Conservation (phyloP, 23 red algal genomes). For the Rhodosorus marinus region DNA sequence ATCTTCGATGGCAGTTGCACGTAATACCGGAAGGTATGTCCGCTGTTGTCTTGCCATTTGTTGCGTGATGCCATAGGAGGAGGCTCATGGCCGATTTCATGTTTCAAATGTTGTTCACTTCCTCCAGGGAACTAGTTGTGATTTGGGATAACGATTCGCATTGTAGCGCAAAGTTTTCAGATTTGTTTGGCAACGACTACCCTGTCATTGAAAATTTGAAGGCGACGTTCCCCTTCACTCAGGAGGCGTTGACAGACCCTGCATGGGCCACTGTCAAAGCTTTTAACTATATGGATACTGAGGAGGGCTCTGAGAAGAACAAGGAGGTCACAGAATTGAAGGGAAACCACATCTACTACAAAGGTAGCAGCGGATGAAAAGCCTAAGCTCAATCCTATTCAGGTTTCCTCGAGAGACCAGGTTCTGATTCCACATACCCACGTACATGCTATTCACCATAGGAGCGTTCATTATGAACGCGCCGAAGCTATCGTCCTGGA, state of each 20-base stretch:
- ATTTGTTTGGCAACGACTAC: constrained; percentile 37
- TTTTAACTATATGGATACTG: not conserved
- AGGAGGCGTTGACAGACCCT: no score
- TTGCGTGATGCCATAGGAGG: no score
- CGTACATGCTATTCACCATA: no score
- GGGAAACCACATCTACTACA: not conserved
- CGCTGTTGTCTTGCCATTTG: no score
- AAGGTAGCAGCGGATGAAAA: not conserved
- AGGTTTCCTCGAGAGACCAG: no score
- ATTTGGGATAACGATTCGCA: constrained; percentile 53
- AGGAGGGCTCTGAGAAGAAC: not conserved
- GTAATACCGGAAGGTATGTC: no score
- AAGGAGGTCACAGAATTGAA: not conserved
- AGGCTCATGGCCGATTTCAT: no score
- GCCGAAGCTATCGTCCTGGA: no score
- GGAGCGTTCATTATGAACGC: no score
- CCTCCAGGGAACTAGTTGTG: constrained; percentile 21
- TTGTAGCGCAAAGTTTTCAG: constrained; percentile 14
- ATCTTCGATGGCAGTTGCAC: constrained; percentile 40
- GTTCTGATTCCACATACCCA: no score
- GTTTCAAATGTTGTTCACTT: no score
- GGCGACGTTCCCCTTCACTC: constrained; percentile 30
- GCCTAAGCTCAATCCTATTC: no score
- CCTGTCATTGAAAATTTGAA: constrained; percentile 20
- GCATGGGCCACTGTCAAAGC: not conserved